Percentiles rank a stretch among this genome's conserved stretches.
These are phyloP conservation scores for Trichophyton verrucosum DNA, from an alignment of 2,329 filamentous ascomycete species.

Conservation along the genomic window DNA sequence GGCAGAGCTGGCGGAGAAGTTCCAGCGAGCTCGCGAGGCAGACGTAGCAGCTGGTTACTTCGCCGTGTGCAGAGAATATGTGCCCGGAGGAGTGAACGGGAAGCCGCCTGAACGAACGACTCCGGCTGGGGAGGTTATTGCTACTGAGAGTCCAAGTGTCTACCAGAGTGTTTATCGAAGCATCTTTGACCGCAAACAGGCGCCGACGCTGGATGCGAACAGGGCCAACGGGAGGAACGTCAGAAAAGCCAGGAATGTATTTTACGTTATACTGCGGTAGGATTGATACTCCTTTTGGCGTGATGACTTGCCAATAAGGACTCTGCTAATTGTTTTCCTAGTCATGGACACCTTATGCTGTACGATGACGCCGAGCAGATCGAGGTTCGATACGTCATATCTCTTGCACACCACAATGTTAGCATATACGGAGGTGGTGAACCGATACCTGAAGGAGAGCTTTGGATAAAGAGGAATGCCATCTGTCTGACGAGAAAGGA, in stretches of 20 bases:
- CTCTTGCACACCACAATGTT: constrained; percentile 72
- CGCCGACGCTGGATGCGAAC: constrained; percentile 41
- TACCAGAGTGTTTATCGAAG: constrained; percentile 98
- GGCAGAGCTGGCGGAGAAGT: constrained; percentile 47
- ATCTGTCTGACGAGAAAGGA: constrained; percentile 62
- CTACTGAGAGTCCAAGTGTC: constrained; percentile 76
- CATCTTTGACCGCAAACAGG: constrained; percentile 72
- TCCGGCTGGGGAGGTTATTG: constrained; percentile 64
- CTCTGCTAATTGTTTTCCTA: constrained; percentile 24
- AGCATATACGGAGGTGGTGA: constrained; percentile 73
- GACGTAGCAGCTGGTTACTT: constrained; percentile 87
- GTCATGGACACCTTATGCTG: constrained; percentile 90
- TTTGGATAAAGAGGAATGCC: constrained; percentile 91
- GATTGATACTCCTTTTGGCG: constrained; percentile 13
- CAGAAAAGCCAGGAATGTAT: constrained; percentile 68
- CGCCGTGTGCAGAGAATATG: constrained; percentile 86
- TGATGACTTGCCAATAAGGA: neutral
- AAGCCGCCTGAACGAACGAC: constrained; percentile 81
- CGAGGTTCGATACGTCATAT: constrained; percentile 92
- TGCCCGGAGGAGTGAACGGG: constrained; percentile 79
- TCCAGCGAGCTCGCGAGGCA: constrained; percentile 50
- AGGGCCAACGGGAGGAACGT: constrained; percentile 38
- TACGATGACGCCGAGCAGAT: constrained; percentile 93
- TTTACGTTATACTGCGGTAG: constrained; percentile 80
- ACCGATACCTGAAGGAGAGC: constrained; percentile 72